Evolutionary conservation across 2,329 filamentous ascomycete genomes (phyloP).

Genomic region (Beauveria bassiana): DNA sequence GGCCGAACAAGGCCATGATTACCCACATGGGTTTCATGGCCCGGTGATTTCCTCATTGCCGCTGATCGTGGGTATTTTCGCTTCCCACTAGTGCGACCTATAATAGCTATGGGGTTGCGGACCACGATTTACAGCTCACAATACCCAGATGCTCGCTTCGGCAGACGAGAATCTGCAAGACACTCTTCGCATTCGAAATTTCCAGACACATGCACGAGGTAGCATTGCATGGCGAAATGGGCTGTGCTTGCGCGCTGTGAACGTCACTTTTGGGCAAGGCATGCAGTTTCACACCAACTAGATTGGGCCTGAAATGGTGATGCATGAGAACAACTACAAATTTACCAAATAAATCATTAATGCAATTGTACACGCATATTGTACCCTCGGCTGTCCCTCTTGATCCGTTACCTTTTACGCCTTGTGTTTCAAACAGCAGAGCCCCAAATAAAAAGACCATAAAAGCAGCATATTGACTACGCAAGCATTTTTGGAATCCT

Average conservation of each 20-base stretch:
- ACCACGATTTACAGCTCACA: neutral
- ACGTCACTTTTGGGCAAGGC: neutral
- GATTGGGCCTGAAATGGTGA: neutral
- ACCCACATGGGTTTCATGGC: neutral
- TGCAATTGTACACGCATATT: neutral
- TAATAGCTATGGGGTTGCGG: neutral
- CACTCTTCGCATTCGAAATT: neutral
- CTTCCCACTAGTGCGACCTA: too few species aligned
- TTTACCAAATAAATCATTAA: neutral
- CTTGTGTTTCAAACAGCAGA: neutral
- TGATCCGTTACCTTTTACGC: conserved; percentile 2
- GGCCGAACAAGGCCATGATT: neutral
- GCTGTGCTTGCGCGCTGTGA: neutral
- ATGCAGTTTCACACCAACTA: neutral
- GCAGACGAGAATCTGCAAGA: neutral
- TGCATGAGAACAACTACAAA: neutral
- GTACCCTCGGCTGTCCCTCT: neutral
- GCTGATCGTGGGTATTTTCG: too few species aligned
- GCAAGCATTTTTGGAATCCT: neutral
- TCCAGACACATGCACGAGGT: too few species aligned
- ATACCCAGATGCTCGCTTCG: neutral
- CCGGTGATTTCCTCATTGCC: too few species aligned
- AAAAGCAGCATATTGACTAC: neutral
- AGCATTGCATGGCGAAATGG: neutral
- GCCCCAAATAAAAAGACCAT: neutral